Base-by-base conservation (phyloP, 257 asterid genomes). In the Linderniella brevidens region DNA sequence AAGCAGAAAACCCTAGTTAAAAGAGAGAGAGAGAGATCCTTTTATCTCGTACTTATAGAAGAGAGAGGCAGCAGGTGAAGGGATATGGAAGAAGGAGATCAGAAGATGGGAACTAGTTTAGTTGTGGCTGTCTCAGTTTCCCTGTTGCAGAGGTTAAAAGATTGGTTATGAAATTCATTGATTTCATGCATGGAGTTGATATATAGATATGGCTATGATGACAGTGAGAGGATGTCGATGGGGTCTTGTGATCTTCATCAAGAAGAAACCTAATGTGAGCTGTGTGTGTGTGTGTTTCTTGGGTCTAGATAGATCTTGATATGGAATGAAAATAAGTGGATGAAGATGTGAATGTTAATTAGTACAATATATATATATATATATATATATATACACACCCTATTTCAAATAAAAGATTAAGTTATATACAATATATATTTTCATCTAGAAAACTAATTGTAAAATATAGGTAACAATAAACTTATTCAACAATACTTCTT, bases 241-340 rank as follows among this genome's bases (percentile, higher is more conserved):
- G 70, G 55, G 5, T 57, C 93, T 59, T 78, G 92, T 76, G 94
- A 86, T 60, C 57, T 74, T 65, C 92, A 76, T 76, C 85, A 78
- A 77, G 64, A 66, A 65, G 43, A 48, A 37, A 64, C 56, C 41
- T 49, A n/a, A 58, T 8, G 13, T 18, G 46, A 58, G 69, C 70
- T 68, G 15, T n/a, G 3, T 25, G 32, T 25, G 32, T 25, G 32
- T 25, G 32, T 25, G 32, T 2, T 25, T 25, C 4, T 25, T 25
- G 51, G 50, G 49, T 58, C 56, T 55, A 67, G 66, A 49, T 70
- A 61, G 80, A 65, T 72, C 64, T 73, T 52, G 16, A 45, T 51
- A 36, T 46, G 41, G 57, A 35, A 13, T 10, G 41, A 44, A 17
- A 14, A 16, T 37, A 25, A n/a, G n/a, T n/a, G n/a, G n/a, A n/a